Evolutionary conservation across 192 early-diverging fungal genomes (phyloP).

Genomic region (Coemansia sp.): DNA sequence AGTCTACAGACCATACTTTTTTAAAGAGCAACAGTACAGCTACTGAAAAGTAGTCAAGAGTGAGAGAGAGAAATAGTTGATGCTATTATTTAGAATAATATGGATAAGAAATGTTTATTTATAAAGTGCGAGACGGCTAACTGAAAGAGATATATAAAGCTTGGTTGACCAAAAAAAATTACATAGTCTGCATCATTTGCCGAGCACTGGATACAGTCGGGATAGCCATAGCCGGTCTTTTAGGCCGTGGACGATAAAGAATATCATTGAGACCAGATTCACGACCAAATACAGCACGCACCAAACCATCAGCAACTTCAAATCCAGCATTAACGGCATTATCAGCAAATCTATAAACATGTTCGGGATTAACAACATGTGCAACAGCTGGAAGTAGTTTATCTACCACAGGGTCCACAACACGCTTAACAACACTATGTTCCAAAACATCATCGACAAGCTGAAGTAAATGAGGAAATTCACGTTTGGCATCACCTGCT

Average conservation of each 20-base stretch:
- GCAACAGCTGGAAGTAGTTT: slow-evolving; percentile 43
- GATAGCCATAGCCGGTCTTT: slow-evolving; percentile 44
- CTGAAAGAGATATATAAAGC: too few relatives aligned
- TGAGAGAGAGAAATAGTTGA: too few relatives aligned
- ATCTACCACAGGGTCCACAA: slow-evolving; percentile 46
- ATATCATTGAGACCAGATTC: slow-evolving; percentile 47
- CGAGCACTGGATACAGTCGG: slow-evolving; percentile 14
- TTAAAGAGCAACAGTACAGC: too few relatives aligned
- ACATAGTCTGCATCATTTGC: slow-evolving; percentile 22
- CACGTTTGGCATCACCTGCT: slow-evolving; percentile 42
- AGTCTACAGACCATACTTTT: too few relatives aligned
- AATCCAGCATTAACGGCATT: slow-evolving; percentile 49
- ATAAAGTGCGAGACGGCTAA: too few relatives aligned
- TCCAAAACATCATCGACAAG: slow-evolving; percentile 46
- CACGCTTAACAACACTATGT: slow-evolving; percentile 40
- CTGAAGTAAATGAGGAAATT: slow-evolving; percentile 43
- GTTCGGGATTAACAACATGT: slow-evolving; percentile 44
- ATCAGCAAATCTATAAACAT: slow-evolving; percentile 44
- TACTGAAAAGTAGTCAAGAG: too few relatives aligned
- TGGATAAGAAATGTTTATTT: too few relatives aligned
- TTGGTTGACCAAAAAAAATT: background rate
- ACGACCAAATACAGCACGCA: slow-evolving; percentile 50
- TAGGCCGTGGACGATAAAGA: slow-evolving; percentile 41
- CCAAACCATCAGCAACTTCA: slow-evolving; percentile 41
- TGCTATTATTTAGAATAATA: too few relatives aligned